Base-by-base conservation (phyloP, 2,329 filamentous ascomycete species). In the Atkinsonella texensis region DNA sequence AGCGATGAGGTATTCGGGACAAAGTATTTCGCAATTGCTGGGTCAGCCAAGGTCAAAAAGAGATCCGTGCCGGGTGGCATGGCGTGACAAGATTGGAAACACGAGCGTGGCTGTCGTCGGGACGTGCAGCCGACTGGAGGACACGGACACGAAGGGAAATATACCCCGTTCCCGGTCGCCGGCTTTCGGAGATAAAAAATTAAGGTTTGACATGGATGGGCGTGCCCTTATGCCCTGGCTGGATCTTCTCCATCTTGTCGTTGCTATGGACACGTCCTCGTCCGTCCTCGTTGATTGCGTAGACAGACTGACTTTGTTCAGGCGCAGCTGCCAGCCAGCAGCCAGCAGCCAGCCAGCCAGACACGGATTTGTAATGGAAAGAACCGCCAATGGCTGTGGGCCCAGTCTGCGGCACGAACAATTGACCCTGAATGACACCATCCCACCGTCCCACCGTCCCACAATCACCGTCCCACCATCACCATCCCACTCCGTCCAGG, bases 21-120 rank as follows among this genome's bases (percentile, higher is more conserved):
- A 1, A 40, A 44, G 44, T 31, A 58, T 57, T 58, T 56, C 56
- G 56, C 56, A 47, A 57, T 58, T 45, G 40, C 42, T 49, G 52
- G 18, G 47, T 53, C 45, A 53, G 48, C 45, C 41, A 55, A 49
- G 42, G 46, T 41, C 45, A 43, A 54, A 46, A 18, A 31, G 32
- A 31, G 43, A 50, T 28, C 42, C 20, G 45, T 49, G 52, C 50
- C 45, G 33, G 40, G 50, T 50, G 50, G 48, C 33, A n/a, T 23
- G 28, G 33, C 12, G 20, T 38, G 46, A 40, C 20, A 48, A 41
- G 41, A 38, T 23, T 35, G 15, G 43, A 45, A 42, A 51, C 43
- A 28, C 10, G 20, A 23, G 17, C 20, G 33, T 46, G 51, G 43
- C 49, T 51, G 23, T 51, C 43, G 44, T 51, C 43, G 44, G 38